Percentiles rank a stretch among this genome's conserved stretches.
Conservation (phyloP, 192 early-diverging fungal genomes). For the Gryganskiella cystojenkinii region DNA sequence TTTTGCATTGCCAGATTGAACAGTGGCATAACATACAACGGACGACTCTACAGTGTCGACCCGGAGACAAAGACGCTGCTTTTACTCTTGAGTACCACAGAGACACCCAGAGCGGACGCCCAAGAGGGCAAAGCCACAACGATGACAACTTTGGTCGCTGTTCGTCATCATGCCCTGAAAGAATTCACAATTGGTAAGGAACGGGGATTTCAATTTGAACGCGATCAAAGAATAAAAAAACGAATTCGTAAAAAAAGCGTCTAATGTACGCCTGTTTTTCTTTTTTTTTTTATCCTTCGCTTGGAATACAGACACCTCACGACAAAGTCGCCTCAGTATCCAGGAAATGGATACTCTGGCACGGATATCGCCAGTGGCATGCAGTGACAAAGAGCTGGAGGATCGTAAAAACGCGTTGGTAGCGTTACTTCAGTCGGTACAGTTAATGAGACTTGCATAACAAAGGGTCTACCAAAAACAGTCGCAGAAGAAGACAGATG, state of each 20-base stretch:
- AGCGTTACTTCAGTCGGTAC: constrained; percentile 28
- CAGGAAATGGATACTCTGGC: constrained; percentile 31
- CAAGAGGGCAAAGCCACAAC: neutral
- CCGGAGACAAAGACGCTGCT: constrained; percentile 42
- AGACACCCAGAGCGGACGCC: neutral
- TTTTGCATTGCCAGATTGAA: constrained; percentile 19
- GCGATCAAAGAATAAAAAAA: constrained; percentile 10
- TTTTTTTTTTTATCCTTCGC: no score
- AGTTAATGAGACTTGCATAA: neutral
- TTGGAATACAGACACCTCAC: neutral
- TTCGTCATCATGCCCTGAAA: constrained; percentile 32
- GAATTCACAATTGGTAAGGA: neutral
- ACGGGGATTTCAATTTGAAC: neutral
- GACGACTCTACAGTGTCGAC: constrained; percentile 50
- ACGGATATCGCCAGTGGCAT: neutral
- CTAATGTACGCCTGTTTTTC: neutral
- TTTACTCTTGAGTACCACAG: constrained; percentile 8
- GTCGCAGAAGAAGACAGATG: neutral
- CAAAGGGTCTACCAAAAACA: no score
- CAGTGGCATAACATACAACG: constrained; percentile 25
- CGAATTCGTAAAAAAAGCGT: neutral
- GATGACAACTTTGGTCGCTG: constrained; percentile 8
- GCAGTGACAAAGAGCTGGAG: constrained; percentile 7
- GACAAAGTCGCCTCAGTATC: neutral
- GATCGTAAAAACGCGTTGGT: constrained; percentile 35